phyloP scores from a whole-genome alignment of 2,329 filamentous ascomycete genomes.

The Graphilbum ipis-grandicollis region DNA sequence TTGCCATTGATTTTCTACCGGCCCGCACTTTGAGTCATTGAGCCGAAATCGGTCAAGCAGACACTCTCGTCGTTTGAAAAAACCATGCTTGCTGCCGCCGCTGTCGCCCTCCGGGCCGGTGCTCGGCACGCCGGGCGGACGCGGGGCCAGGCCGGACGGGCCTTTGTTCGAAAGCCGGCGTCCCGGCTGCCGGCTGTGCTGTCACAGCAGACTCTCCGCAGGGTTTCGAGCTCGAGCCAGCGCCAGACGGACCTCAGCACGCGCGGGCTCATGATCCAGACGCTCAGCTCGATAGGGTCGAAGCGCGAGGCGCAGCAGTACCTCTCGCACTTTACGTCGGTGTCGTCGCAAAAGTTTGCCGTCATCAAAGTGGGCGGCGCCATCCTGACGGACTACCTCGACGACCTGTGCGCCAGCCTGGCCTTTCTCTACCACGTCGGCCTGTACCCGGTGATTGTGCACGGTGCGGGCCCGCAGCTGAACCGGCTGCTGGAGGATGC shows the following conservation, averaged over 20 bases:
- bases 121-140: conserved; percentile 21
- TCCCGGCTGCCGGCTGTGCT: no score
- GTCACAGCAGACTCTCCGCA: no score
- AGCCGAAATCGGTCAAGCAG: no score
- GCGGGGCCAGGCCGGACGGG: conserved; percentile 8
- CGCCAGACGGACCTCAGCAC: conserved; percentile 38
- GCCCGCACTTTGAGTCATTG: no score
- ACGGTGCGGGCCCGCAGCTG: conserved; percentile 87
- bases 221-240: conserved; percentile 16
- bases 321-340: conserved; percentile 89
- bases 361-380: conserved; percentile 97
- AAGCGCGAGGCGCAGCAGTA: conserved; percentile 96
- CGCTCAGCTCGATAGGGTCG: conserved; percentile 88
- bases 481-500: conserved; percentile 82
- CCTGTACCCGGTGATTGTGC: conserved; percentile 86
- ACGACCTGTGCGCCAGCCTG: conserved; percentile 76
- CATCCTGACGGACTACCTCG: conserved; percentile 84
- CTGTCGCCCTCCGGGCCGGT: conserved; percentile 24
- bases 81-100: conserved; percentile 24
- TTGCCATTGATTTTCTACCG: no score
- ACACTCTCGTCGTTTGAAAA: no score
- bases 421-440: conserved; percentile 90
- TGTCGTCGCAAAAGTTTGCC: conserved; percentile 91
- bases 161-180: conserved; percentile 5
- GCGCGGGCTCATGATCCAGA: conserved; percentile 68